Evolutionary conservation across 139 green algal species (phyloP).

Genomic region (Limnomonas spitsbergensis): DNA sequence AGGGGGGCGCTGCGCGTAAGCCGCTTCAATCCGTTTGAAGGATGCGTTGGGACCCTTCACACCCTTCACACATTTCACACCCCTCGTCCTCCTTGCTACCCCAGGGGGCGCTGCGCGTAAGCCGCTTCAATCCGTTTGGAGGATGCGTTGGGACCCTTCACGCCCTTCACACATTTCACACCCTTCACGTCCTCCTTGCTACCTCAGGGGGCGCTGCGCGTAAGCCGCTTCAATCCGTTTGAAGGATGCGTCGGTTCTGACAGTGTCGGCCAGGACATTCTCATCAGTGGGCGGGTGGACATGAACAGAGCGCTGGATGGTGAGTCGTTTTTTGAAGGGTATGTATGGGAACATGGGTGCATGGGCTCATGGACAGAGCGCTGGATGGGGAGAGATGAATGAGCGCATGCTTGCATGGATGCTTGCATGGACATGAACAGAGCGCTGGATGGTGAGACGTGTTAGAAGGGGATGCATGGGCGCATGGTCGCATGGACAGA

Average conservation of each 20-base stretch:
- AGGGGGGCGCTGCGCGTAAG: conserved; percentile 70
- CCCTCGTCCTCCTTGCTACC: too few species aligned
- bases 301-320: conserved; percentile 84
- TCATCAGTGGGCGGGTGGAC: conserved; percentile 61
- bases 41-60: conserved; percentile 69
- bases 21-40: conserved; percentile 81
- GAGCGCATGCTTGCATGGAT: conserved; percentile 76
- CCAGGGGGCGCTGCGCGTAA: too few species aligned
- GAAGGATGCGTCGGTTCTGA: conserved; percentile 74
- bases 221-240: conserved; percentile 77
- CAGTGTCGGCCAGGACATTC: conserved; percentile 70
- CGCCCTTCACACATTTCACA: too few species aligned
- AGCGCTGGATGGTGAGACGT: conserved; percentile 62
- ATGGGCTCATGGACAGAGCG: neutral
- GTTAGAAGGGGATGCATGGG: neutral
- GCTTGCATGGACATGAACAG: conserved; percentile 78
- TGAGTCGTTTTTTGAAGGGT: conserved; percentile 18
- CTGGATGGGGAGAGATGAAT: too few species aligned
- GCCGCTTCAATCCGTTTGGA: too few species aligned
- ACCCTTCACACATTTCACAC: too few species aligned
- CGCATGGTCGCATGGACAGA: neutral
- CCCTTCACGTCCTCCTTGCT: too few species aligned
- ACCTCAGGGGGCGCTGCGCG: conserved; percentile 59
- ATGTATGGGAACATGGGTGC: neutral
- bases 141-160: too few species aligned